phyloP scores from a whole-genome alignment of 345 rosid genomes.

The Rhizophora apiculata region DNA sequence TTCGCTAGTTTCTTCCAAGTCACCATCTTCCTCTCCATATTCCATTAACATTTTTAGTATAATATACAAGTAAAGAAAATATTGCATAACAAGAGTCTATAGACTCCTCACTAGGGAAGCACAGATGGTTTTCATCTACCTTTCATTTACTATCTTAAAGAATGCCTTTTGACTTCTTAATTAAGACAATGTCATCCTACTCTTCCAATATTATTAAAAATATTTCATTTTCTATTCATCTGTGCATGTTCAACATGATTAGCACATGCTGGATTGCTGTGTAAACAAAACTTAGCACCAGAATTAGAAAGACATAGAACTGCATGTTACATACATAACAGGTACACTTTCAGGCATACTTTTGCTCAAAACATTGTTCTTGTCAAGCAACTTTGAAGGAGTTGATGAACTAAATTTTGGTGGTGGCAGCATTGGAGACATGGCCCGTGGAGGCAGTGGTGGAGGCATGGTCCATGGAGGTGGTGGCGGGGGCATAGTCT shows the following conservation, averaged over 20 bases:
- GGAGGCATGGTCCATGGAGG: conserved; percentile 48
- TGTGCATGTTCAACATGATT: too few species aligned
- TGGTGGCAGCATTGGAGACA: conserved; percentile 48
- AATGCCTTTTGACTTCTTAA: too few species aligned
- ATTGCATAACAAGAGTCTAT: background rate
- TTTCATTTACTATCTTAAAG: too few species aligned
- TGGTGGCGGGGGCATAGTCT: conserved; percentile 29
- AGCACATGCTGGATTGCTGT: too few species aligned
- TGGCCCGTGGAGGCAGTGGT: conserved; percentile 32
- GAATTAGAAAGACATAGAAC: background rate
- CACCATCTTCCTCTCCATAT: conserved; percentile 72
- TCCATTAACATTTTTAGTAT: conserved; percentile 40
- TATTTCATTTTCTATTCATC: too few species aligned
- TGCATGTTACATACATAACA: conserved; percentile 38
- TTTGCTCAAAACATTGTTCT: conserved; percentile 19
- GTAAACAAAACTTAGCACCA: conserved; percentile 8
- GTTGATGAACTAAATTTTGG: conserved; percentile 57
- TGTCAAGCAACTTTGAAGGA: conserved; percentile 32
- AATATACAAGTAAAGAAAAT: background rate
- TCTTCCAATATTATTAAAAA: too few species aligned
- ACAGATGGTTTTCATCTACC: background rate
- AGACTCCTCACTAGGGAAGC: background rate
- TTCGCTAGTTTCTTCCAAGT: conserved; percentile 38
- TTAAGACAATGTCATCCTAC: too few species aligned
- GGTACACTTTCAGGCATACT: conserved; percentile 43